Percentiles rank a stretch among this genome's conserved stretches.
Evolutionary conservation across 1,284 basidiomycete species (phyloP).

Genomic region (Heterobasidion parviporum): DNA sequence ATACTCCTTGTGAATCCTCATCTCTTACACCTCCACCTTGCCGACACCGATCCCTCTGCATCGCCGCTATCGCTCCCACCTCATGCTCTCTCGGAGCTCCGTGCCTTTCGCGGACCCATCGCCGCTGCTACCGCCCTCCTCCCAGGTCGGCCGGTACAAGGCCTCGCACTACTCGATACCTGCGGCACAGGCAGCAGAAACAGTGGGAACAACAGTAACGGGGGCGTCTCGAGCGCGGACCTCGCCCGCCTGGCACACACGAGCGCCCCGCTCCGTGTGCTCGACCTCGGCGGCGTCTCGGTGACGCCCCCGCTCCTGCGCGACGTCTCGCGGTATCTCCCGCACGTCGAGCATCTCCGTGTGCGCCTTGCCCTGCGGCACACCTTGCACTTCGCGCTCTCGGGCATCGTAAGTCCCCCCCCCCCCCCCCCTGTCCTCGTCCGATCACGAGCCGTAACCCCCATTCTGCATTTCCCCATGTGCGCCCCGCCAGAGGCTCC

Average conservation of each 20-base stretch:
- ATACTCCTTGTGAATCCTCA: constrained; percentile 7
- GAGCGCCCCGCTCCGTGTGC: constrained; percentile 34
- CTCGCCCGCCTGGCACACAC: constrained; percentile 41
- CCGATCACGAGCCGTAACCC: neutral
- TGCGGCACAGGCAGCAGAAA: no score
- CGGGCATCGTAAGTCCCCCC: constrained; percentile 49
- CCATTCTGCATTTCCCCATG: neutral
- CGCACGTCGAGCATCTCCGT: constrained; percentile 39
- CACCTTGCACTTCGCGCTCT: constrained; percentile 53
- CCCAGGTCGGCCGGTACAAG: constrained; percentile 48
- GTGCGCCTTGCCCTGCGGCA: constrained; percentile 55
- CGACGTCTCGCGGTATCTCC: constrained; percentile 43
- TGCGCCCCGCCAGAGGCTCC: constrained; percentile 21
- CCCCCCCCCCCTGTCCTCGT: constrained; percentile 1
- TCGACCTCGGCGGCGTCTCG: constrained; percentile 53
- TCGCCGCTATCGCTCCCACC: constrained; percentile 27
- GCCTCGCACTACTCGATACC: constrained; percentile 39
- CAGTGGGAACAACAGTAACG: constrained; percentile 23
- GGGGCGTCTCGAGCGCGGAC: constrained; percentile 43
- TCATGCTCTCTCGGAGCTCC: constrained; percentile 34
- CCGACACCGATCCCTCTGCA: constrained; percentile 30
- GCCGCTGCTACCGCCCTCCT: constrained; percentile 48
- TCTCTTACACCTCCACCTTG: constrained; percentile 38
- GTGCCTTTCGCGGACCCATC: constrained; percentile 50
- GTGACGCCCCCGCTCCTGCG: constrained; percentile 48